Conservation (phyloP, 805 yeast species). For the Saturnispora kantuleensis region DNA sequence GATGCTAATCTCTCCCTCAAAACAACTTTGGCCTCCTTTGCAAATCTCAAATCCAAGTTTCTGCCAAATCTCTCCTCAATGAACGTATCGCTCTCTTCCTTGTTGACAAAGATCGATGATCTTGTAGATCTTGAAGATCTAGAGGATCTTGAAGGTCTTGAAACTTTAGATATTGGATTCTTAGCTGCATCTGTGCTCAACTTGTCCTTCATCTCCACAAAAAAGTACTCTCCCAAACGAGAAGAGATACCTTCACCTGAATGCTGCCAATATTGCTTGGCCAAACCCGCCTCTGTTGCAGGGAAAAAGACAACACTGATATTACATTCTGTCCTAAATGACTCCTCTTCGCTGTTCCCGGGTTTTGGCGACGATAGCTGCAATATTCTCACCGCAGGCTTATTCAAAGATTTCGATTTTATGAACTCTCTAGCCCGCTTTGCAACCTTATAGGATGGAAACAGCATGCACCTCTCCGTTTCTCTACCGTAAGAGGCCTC, state of each 20-base stretch:
- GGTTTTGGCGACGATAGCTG: constrained; percentile 70
- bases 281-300: constrained; percentile 43
- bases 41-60: constrained; percentile 68
- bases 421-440: constrained; percentile 79
- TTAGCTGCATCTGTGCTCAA: constrained; percentile 20
- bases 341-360: constrained; percentile 44
- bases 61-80: constrained; percentile 90
- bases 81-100: constrained; percentile 50
- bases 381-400: constrained; percentile 45
- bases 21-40: constrained; percentile 65
- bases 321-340: constrained; percentile 52
- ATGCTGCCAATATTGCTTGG: constrained; percentile 93
- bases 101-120: constrained; percentile 18
- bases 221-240: constrained; percentile 75
- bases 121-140: constrained; percentile 21
- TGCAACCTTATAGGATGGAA: constrained; percentile 72
- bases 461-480: constrained; percentile 64
- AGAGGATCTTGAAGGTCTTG: constrained; percentile 13
- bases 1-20: constrained; percentile 69
- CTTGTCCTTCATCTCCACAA: constrained; percentile 45
- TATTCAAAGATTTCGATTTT: constrained; percentile 30
- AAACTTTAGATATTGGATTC: constrained; percentile 8
- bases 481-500: constrained; percentile 69
- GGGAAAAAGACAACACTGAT: constrained; percentile 79
- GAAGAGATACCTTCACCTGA: constrained; percentile 96